Evolutionary conservation across 2,329 filamentous ascomycete species (phyloP), one percentile per base, ranked within the genome.

Genomic region (Ophiosphaerella narmari): DNA sequence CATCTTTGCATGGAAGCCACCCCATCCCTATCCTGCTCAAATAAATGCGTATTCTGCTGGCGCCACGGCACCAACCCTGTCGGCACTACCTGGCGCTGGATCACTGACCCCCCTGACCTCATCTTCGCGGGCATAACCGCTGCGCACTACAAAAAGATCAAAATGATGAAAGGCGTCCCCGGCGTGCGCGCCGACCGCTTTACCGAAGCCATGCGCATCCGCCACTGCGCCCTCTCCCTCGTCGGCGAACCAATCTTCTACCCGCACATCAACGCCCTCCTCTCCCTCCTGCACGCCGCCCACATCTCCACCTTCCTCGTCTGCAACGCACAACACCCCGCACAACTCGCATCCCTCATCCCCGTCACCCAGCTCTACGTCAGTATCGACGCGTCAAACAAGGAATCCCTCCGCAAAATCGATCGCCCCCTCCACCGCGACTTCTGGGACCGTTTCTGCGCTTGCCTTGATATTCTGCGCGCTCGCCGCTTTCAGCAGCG

Each of bases 1-100:
- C 94, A 99, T 69, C 88, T 96, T 54, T 99, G 93, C 75, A 99
- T 99, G 94, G 93, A 99, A 75, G 93, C 93, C 2, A 97, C 93
- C 0, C 93, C 93, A 0, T 96, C 92, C 0, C 83, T 99, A 4
- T 96, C 91, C 8, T 99, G 93, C 80, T 94, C 89, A 55, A 97
- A 97, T 78, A 97, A 99, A 74, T 97, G 94, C 73, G 91, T 99
- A 59, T 99, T 97, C 74, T 99, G 93, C 81, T 99, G 93, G 94
- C 87, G 94, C 6, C 94, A 97, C 70, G 94, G 93, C 45, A 97
- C 94, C 0, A 99, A 97, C 71, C 93, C 93, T 0, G 94, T 97
- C 0, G 92, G 92, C 40, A 97, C 94, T 2, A 96, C 89, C 4
- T 97, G 94, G 93, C 87, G 93, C 53, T 99, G 93, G 93, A 85